A percentile compares a stretch with the other conserved stretches of the same genome.
These are phyloP conservation scores for Phyllosticta citriasiana DNA, from an alignment of 2,329 filamentous ascomycete species.

Conservation along the genomic window DNA sequence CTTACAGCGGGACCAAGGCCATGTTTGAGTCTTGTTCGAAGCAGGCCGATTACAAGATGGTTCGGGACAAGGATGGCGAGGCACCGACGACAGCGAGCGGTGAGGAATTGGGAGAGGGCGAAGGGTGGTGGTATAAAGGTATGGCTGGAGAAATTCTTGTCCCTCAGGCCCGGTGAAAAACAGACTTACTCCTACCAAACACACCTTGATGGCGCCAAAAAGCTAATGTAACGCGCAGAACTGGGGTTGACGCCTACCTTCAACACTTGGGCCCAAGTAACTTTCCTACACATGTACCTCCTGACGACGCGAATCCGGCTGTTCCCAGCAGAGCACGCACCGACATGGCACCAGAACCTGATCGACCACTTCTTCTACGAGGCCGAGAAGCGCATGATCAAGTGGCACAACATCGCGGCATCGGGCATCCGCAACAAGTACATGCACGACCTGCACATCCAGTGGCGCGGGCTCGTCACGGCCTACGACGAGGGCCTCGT, in stretches of 20 bases:
- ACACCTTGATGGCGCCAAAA: background rate
- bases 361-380: slow-evolving; percentile 93
- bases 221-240: slow-evolving; percentile 39
- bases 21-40: slow-evolving; percentile 66
- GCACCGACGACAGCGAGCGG: slow-evolving; percentile 65
- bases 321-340: slow-evolving; percentile 58
- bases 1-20: slow-evolving; percentile 67
- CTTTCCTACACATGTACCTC: slow-evolving; percentile 93
- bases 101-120: slow-evolving; percentile 68
- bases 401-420: slow-evolving; percentile 59
- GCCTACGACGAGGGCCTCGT: slow-evolving; percentile 76
- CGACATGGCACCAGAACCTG: slow-evolving; percentile 78
- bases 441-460: slow-evolving; percentile 79
- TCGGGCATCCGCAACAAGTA: slow-evolving; percentile 49
- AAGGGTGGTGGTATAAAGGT: slow-evolving; percentile 78
- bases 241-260: slow-evolving; percentile 78
- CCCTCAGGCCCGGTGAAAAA: background rate
- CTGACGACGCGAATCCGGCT: slow-evolving; percentile 73
- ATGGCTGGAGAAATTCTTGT: slow-evolving; percentile 20
- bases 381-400: slow-evolving; percentile 73
- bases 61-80: slow-evolving; percentile 55
- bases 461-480: slow-evolving; percentile 80
- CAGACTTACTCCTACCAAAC: too few relatives aligned
- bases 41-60: slow-evolving; percentile 68
- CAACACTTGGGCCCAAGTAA: slow-evolving; percentile 90